Percentiles rank a stretch among this genome's conserved stretches.
Evolutionary conservation across 495 filamentous ascomycete species (phyloP).

Genomic region (Paragyromitra xinjiangensis): DNA sequence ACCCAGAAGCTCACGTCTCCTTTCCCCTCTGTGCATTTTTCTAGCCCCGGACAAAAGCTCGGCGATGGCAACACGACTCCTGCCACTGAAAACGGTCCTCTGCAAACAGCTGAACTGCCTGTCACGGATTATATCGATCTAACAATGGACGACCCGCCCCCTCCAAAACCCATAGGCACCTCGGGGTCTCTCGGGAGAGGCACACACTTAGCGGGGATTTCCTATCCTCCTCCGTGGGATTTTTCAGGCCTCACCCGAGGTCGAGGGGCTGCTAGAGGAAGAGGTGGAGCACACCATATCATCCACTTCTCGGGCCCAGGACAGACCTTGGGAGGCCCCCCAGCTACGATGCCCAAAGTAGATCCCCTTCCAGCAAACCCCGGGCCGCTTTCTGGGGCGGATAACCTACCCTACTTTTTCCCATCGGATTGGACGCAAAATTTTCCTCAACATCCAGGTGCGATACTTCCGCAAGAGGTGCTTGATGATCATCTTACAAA

Average conservation of each 20-base stretch:
- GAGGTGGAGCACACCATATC: constrained; percentile 9
- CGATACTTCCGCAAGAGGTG: constrained; percentile 18
- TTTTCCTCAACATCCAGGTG: constrained; percentile 23
- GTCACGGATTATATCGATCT: background rate
- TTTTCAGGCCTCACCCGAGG: background rate
- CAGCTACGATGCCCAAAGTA: constrained; percentile 7
- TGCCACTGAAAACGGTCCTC: background rate
- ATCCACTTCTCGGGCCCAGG: constrained; percentile 22
- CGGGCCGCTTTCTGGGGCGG: background rate
- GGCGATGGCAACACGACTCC: background rate
- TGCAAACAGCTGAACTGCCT: background rate
- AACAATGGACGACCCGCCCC: constrained; percentile 20
- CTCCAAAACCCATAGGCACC: background rate
- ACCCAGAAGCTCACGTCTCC: background rate
- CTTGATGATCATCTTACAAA: constrained; percentile 24
- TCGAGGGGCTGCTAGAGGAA: constrained; percentile 17
- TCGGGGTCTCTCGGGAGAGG: background rate
- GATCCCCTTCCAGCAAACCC: background rate
- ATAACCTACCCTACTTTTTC: background rate
- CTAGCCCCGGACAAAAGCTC: constrained; percentile 22
- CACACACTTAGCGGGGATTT: background rate
- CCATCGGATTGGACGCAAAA: constrained; percentile 17
- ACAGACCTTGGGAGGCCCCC: constrained; percentile 18
- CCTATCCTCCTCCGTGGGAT: constrained; percentile 5
- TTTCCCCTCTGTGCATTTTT: background rate